Evolutionary conservation across 2,329 filamentous ascomycete species (phyloP), one percentile per base, ranked within the genome.

Genomic region (Alternaria alternata): DNA sequence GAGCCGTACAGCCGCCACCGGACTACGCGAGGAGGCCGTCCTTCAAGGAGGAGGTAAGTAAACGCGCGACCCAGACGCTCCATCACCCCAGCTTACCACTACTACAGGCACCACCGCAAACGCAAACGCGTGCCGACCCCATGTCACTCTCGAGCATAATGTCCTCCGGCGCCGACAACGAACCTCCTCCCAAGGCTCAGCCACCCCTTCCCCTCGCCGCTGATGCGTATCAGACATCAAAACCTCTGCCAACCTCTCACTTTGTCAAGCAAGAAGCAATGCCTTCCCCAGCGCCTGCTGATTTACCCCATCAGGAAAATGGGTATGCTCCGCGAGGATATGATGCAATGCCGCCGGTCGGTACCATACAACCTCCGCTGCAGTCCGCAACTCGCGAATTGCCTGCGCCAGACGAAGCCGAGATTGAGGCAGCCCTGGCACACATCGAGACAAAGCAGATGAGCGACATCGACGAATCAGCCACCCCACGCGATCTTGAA

Each of bases 111-210:
- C 77, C 93, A 87, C 92, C 90, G 53, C 87, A 91, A 87, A 91
- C 90, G 51, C 89, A 93, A 87, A 91, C 90, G 51, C 89, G 93
- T 76, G 89, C 90, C 59, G 91, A 96, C 76, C 91, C 94, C 54
- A 97, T 97, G 94, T 95, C 94, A 5, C 95, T 98, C 74, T 95
- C 93, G 67, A 97, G 94, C 76, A 96, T 98, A 61, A 89, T 98
- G 43, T 94, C 93, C 16, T 94, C 93, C 4, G 93, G 88, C 67
- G 86, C 91, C 56, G 89, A 93, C 57, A 86, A 91, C 57, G 89
- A 93, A 49, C 88, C 91, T 54, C 84, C 87, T 16, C 78, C 77
- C 51, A 85, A 81, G 66, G 75, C 80, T 12, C 82, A 81, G 43
- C 82, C 80, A 42, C 76, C 57, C 62, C 75, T 63, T 54, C 70